Conservation (phyloP, 352 stramenopile species). For the Phytopythium oedochilum region DNA sequence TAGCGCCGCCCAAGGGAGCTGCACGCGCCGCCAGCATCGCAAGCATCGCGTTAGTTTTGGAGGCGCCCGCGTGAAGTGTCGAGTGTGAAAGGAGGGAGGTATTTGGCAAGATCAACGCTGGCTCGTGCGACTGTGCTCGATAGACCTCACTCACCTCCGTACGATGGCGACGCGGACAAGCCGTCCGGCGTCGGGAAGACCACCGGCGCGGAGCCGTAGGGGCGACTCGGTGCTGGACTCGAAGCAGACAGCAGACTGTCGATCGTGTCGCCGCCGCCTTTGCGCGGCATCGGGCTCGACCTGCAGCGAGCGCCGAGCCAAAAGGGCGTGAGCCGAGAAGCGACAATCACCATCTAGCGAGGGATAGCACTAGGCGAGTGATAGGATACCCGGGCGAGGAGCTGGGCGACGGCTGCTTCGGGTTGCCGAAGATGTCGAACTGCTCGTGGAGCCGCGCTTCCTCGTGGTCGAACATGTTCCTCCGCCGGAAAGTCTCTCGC, state of each 20-base stretch:
- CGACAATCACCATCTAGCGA: too few relatives aligned
- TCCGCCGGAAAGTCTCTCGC: slow-evolving; percentile 39
- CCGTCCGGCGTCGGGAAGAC: background rate
- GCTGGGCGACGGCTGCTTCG: slow-evolving; percentile 30
- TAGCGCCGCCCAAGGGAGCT: background rate
- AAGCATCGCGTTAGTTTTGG: background rate
- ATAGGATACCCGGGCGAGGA: slow-evolving; percentile 11
- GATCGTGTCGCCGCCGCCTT: slow-evolving; percentile 35
- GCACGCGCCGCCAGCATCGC: background rate
- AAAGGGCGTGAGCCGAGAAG: too few relatives aligned
- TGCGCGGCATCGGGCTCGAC: slow-evolving; percentile 1
- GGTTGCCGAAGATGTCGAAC: slow-evolving; percentile 61
- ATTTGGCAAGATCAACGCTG: background rate
- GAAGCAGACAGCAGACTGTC: slow-evolving; percentile 34
- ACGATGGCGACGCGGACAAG: background rate
- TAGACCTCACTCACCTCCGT: background rate
- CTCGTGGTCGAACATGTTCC: slow-evolving; percentile 53
- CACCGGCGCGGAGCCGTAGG: slow-evolving; percentile 3
- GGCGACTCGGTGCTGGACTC: background rate
- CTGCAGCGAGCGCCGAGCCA: too few relatives aligned
- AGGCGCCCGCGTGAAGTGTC: background rate
- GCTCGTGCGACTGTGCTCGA: too few relatives aligned
- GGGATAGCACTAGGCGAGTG: background rate
- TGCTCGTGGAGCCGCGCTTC: slow-evolving; percentile 45
- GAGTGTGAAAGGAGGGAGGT: background rate